Evolutionary conservation across 257 asterid genomes (phyloP).

Genomic region (Hygrophila difformis): DNA sequence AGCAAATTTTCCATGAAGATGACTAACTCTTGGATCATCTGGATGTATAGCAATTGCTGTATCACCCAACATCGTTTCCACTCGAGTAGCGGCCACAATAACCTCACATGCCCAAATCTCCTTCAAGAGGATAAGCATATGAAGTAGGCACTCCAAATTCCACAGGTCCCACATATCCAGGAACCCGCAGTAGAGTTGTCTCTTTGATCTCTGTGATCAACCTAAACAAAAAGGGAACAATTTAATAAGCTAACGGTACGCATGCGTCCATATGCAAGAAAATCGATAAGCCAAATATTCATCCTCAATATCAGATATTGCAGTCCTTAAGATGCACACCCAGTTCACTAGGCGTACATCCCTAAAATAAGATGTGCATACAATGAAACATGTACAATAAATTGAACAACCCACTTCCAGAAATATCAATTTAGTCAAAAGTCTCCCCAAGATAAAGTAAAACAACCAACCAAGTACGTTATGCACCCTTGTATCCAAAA

Average conservation of each 20-base stretch:
- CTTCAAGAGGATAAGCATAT: conserved; percentile 94
- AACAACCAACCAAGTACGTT: conserved; percentile 5
- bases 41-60: conserved; percentile 97
- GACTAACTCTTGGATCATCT: conserved; percentile 62
- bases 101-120: conserved; percentile 72
- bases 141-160: conserved; percentile 93
- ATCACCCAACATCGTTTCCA: conserved; percentile 97
- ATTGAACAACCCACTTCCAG: conserved; percentile 5
- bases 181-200: conserved; percentile 59
- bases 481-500: no score
- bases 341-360: conserved; percentile 90
- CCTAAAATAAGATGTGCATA: conserved; percentile 42
- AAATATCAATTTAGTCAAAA: background rate
- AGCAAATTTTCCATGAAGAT: conserved; percentile 80
- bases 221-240: conserved; percentile 42
- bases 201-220: conserved; percentile 73
- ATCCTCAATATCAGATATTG: conserved; percentile 96
- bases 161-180: conserved; percentile 61
- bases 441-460: background rate
- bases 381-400: no score
- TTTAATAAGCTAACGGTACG: conserved; percentile 13
- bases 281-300: conserved; percentile 5
- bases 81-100: conserved; percentile 92
- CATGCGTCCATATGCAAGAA: background rate
- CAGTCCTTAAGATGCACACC: conserved; percentile 87